These are phyloP conservation scores for Cryphonectria japonica DNA, from an alignment of 2,329 filamentous ascomycete genomes.

Conservation along the genomic window DNA sequence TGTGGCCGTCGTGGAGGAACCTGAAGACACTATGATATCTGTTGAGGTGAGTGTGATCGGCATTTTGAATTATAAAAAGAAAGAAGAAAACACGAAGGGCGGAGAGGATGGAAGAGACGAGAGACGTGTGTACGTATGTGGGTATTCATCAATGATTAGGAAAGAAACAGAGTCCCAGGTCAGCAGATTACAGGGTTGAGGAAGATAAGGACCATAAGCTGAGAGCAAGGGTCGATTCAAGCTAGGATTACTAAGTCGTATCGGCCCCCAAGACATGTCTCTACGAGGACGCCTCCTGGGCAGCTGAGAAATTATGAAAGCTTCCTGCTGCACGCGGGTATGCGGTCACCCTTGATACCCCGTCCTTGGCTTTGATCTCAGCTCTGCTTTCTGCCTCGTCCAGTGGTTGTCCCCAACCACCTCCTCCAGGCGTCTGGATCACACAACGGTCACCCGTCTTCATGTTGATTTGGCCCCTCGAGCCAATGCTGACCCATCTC, in stretches of 20 bases:
- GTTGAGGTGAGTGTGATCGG: conserved; percentile 18
- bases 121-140: not conserved
- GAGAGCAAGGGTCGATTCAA: not conserved
- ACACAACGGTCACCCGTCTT: conserved; percentile 29
- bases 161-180: not conserved
- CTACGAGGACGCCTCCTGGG: conserved; percentile 21
- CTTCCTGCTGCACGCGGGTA: conserved; percentile 21
- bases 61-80: not conserved
- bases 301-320: conserved; percentile 19
- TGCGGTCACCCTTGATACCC: not conserved
- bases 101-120: not conserved
- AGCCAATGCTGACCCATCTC: conserved; percentile 29
- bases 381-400: conserved; percentile 2
- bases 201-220: not conserved
- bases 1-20: conserved; percentile 12
- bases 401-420: conserved; percentile 7
- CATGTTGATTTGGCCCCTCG: conserved; percentile 28
- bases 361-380: not conserved
- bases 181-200: not conserved
- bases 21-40: conserved; percentile 7
- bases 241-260: not conserved
- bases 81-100: not conserved
- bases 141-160: not conserved
- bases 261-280: conserved; percentile 35
- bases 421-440: conserved; percentile 26